Percentiles rank a stretch among this genome's conserved stretches.
Evolutionary conservation across 768 basidiomycete species (phyloP).

Genomic region (Dentipellis sp.): DNA sequence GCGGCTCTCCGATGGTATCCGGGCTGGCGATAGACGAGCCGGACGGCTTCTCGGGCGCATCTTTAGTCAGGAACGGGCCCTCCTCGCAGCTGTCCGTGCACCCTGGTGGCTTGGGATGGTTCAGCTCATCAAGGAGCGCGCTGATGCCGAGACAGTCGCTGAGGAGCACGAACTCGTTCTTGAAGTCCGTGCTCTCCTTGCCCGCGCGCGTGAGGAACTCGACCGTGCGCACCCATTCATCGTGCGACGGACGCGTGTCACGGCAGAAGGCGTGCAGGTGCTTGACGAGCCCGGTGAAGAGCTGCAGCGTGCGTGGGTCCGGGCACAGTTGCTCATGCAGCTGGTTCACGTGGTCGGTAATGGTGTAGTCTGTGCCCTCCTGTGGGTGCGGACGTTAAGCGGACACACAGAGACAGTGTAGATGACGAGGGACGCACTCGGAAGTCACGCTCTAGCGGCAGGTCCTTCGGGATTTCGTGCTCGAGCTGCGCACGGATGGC

Average conservation of each 20-base stretch:
- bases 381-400: background rate
- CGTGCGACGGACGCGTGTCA: constrained; percentile 27
- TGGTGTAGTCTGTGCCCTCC: constrained; percentile 24
- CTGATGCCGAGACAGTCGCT: constrained; percentile 30
- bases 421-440: background rate
- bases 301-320: constrained; percentile 21
- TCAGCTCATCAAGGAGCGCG: constrained; percentile 28
- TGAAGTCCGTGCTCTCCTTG: constrained; percentile 28
- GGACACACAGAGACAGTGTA: background rate
- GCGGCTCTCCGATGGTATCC: constrained; percentile 22
- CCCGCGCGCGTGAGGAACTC: constrained; percentile 29
- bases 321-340: constrained; percentile 21
- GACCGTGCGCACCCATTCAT: constrained; percentile 28
- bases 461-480: constrained; percentile 23
- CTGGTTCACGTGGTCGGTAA: constrained; percentile 26
- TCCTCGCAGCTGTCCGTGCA: constrained; percentile 25
- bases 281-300: constrained; percentile 23
- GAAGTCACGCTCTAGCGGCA: constrained; percentile 26
- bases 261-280: constrained; percentile 30
- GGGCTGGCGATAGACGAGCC: constrained; percentile 19
- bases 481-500: constrained; percentile 27
- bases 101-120: constrained; percentile 25
- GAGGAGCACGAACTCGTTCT: constrained; percentile 32
- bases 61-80: constrained; percentile 26
- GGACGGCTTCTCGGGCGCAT: constrained; percentile 22